phyloP scores from a whole-genome alignment of 768 basidiomycete species.

The Termitomyces sp. region DNA sequence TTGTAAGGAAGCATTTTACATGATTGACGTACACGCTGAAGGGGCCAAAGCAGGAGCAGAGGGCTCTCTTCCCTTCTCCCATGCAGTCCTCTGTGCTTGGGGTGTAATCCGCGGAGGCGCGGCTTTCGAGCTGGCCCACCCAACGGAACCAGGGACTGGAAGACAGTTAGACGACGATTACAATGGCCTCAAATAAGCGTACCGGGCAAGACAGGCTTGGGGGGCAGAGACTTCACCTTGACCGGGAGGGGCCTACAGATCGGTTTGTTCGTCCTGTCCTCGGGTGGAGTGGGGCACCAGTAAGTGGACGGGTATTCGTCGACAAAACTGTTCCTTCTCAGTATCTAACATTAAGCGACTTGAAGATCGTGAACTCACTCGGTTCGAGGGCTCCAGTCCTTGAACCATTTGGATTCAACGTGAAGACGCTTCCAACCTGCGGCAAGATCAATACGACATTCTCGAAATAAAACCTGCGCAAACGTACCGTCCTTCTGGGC shows the following conservation, averaged over 20 bases:
- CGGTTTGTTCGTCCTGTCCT: slow-evolving; percentile 38
- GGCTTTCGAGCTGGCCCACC: slow-evolving; percentile 21
- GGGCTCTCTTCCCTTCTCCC: slow-evolving; percentile 10
- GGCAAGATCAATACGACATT: neutral
- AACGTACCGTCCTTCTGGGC: slow-evolving; percentile 47
- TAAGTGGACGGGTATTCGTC: slow-evolving; percentile 35
- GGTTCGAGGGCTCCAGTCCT: slow-evolving; percentile 27
- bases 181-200: neutral
- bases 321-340: slow-evolving; percentile 18
- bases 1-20: neutral
- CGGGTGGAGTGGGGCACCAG: slow-evolving; percentile 35
- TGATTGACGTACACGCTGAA: slow-evolving; percentile 3
- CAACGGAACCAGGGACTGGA: slow-evolving; percentile 33
- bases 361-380: slow-evolving; percentile 19
- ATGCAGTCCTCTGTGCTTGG: slow-evolving; percentile 13
- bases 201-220: slow-evolving; percentile 21
- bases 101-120: slow-evolving; percentile 4
- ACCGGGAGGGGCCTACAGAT: slow-evolving; percentile 41
- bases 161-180: neutral
- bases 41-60: neutral
- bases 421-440: slow-evolving; percentile 48
- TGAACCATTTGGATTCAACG: slow-evolving; percentile 38
- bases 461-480: neutral
- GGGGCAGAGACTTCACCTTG: slow-evolving; percentile 26
- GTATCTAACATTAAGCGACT: neutral